Percentiles rank a stretch among this genome's conserved stretches.
These are phyloP conservation scores for Yamadazyma tumulicola DNA, from an alignment of 805 yeast genomes.

Conservation along the genomic window DNA sequence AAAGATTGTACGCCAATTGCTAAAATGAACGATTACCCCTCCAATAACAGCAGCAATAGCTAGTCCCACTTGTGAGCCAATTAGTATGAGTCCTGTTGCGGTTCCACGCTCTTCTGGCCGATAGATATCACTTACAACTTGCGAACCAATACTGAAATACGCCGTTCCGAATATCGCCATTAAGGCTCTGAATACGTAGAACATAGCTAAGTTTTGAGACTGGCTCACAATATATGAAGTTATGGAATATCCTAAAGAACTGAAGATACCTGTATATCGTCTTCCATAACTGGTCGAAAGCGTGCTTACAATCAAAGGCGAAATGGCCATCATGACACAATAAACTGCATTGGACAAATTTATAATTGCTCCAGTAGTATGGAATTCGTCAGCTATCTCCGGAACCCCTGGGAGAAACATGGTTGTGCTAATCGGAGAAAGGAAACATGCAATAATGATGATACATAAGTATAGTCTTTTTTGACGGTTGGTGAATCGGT, in stretches of 20 bases:
- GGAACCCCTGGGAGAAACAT: conserved; percentile 51
- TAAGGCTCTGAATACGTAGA: conserved; percentile 45
- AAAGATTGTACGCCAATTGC: conserved; percentile 51
- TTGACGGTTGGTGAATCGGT: neutral
- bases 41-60: conserved; percentile 50
- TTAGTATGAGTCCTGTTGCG: conserved; percentile 45
- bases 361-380: conserved; percentile 44
- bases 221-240: conserved; percentile 8
- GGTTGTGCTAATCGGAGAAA: conserved; percentile 41
- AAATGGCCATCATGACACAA: conserved; percentile 46
- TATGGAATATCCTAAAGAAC: conserved; percentile 25
- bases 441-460: conserved; percentile 26
- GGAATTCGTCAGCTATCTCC: too few species aligned
- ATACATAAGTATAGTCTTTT: conserved; percentile 3
- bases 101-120: conserved; percentile 46
- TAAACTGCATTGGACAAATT: conserved; percentile 48
- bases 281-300: conserved; percentile 49
- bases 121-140: conserved; percentile 46
- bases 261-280: conserved; percentile 36
- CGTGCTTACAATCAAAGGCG: conserved; percentile 48
- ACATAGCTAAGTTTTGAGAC: conserved; percentile 11
- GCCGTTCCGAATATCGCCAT: conserved; percentile 52
- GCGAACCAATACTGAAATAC: conserved; percentile 50
- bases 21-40: conserved; percentile 48
- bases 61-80: conserved; percentile 51